Base-by-base conservation (phyloP, 2,329 filamentous ascomycete genomes). In the Cladobotryum mycophilum region DNA sequence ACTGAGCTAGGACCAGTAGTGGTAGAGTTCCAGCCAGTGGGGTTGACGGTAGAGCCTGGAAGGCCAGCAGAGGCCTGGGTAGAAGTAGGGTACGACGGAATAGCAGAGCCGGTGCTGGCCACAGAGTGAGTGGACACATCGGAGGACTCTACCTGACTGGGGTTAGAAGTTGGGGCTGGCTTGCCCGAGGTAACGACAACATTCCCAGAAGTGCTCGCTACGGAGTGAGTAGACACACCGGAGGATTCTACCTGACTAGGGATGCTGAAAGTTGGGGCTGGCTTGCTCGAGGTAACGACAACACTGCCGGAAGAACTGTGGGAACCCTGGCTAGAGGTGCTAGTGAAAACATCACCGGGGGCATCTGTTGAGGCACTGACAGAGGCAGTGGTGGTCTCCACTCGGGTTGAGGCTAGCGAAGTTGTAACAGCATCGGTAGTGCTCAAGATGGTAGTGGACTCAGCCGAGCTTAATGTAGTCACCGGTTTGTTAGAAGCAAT, bases 71-170 rank as follows among this genome's bases (percentile, higher is more conserved):
- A 42, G 15, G 48, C 40, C 14, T 17, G 37, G 44, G 52, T 45
- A n/a, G 47, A 40, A n/a, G 53, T 53, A 33, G 54, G 55, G 53
- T 56, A 53, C 40, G 49, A 52, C 55, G 25, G 25, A 11, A 30
- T 11, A 30, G 25, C 25, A 30, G 25, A 30, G 25, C 25, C 8
- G 25, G 25, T 30, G 25, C 25, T 30, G 25, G 25, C 25, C 6
- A 8, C n/a, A n/a, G 25, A 30, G 25, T 30, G 25, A 30, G 25
- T 30, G 8, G 25, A 11, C 25, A 30, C 25, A 30, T 6, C 25
- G 25, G 25, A 30, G 9, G 25, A 30, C 9, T 7, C 25, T 30
- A 8, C 25, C 25, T 30, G 25, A 11, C 25, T 30, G 9, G 25
- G 9, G 25, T 6, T 11, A 8, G 25, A 30, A 30, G 25, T 30